phyloP scores from a whole-genome alignment of 345 rosid genomes.

The Corchorus olitorius region DNA sequence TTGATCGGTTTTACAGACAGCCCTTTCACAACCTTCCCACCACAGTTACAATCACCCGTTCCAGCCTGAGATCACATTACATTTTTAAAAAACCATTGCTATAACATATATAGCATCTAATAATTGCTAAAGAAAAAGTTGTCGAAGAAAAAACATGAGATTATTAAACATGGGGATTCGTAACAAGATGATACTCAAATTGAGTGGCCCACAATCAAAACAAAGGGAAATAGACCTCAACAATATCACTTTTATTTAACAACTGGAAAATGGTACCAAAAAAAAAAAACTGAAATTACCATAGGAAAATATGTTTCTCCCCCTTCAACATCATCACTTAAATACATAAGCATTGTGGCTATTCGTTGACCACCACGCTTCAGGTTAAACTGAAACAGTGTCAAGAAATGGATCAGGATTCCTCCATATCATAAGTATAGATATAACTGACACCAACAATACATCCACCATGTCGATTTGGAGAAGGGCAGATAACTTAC shows the following conservation, averaged over 20 bases:
- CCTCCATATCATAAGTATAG: background rate
- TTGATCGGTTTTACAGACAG: conserved; percentile 83
- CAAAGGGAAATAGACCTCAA: background rate
- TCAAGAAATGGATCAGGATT: background rate
- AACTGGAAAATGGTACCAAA: too few species aligned
- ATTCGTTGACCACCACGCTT: conserved; percentile 92
- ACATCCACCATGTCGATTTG: background rate
- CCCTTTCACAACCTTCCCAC: conserved; percentile 74
- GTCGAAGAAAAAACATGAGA: background rate
- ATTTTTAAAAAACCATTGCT: background rate
- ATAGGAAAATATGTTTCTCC: conserved; percentile 96
- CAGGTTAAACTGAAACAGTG: conserved; percentile 64
- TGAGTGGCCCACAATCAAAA: background rate
- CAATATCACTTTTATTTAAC: background rate
- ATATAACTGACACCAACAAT: background rate
- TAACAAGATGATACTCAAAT: background rate
- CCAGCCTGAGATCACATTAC: conserved; percentile 71
- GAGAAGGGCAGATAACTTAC: conserved; percentile 47
- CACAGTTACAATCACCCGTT: conserved; percentile 77
- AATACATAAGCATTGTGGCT: conserved; percentile 94
- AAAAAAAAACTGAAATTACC: conserved; percentile 57
- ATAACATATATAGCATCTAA: background rate
- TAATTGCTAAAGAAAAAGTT: conserved; percentile 4
- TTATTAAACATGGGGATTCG: background rate
- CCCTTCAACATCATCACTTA: conserved; percentile 85